phyloP scores from a whole-genome alignment of 352 stramenopile genomes.

The Pythium aristosporum region DNA sequence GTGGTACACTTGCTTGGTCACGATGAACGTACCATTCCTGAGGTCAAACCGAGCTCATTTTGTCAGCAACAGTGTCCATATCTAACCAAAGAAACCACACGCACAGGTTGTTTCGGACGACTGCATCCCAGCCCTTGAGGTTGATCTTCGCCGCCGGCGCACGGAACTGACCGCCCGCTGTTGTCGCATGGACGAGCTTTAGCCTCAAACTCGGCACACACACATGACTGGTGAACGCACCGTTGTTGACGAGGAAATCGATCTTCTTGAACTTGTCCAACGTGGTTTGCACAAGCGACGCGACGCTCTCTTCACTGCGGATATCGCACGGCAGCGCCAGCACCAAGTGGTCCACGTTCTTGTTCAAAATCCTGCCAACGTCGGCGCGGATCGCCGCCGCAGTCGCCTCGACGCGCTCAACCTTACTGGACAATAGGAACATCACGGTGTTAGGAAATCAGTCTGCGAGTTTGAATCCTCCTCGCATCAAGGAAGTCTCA shows the following conservation, averaged over 20 bases:
- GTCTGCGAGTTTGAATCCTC: no score
- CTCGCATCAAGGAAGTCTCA: constrained; percentile 8
- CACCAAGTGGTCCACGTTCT: constrained; percentile 34
- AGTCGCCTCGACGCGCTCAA: constrained; percentile 48
- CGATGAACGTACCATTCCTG: constrained; percentile 81
- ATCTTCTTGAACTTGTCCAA: constrained; percentile 73
- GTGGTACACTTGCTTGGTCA: constrained; percentile 80
- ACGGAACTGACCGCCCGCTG: constrained; percentile 90
- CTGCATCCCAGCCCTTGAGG: constrained; percentile 86
- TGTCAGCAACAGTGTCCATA: background rate
- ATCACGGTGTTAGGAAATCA: background rate
- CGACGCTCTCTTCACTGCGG: constrained; percentile 60
- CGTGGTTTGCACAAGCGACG: constrained; percentile 51
- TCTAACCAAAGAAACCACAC: background rate
- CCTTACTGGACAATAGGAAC: constrained; percentile 34
- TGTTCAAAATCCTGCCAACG: constrained; percentile 26
- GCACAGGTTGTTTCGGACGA: constrained; percentile 90
- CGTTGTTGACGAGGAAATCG: constrained; percentile 94
- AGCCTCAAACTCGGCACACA: background rate
- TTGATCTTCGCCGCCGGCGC: constrained; percentile 84
- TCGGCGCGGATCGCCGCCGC: constrained; percentile 47
- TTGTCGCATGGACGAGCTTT: background rate
- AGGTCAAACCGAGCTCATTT: background rate
- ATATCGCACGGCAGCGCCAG: constrained; percentile 58
- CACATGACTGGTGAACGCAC: constrained; percentile 11